Evolutionary conservation across 169 alveolate genomes (phyloP).

Genomic region (Plasmodium yoelii): DNA sequence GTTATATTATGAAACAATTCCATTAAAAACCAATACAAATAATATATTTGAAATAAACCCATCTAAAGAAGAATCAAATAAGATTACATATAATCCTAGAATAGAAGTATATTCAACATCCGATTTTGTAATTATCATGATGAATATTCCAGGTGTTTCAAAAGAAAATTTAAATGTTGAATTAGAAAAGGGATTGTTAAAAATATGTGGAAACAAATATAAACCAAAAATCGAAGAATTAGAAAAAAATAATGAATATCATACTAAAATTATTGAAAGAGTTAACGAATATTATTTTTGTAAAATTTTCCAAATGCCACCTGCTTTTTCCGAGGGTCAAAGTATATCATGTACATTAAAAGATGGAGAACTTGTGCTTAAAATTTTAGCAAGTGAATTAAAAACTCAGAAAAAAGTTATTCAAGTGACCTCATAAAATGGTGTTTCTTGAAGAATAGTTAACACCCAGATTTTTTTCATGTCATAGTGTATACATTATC

Average conservation of each 20-base stretch:
- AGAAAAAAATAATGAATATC: constrained; percentile 53
- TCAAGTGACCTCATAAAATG: constrained; percentile 9
- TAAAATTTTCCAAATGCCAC: constrained; percentile 74
- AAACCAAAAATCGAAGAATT: constrained; percentile 63
- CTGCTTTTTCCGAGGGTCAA: constrained; percentile 65
- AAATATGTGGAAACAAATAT: constrained; percentile 56
- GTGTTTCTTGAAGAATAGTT: background rate
- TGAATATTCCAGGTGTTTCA: constrained; percentile 62
- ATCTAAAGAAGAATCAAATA: constrained; percentile 55
- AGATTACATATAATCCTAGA: constrained; percentile 61
- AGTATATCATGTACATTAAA: constrained; percentile 58
- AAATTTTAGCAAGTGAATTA: constrained; percentile 58
- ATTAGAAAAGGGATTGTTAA: constrained; percentile 62
- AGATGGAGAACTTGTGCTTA: constrained; percentile 60
- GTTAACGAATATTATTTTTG: constrained; percentile 56
- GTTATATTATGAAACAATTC: constrained; percentile 52
- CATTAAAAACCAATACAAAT: constrained; percentile 56
- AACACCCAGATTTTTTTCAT: background rate
- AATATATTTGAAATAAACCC: constrained; percentile 71
- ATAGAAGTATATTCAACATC: constrained; percentile 70
- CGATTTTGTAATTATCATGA: constrained; percentile 58
- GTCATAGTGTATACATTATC: no score
- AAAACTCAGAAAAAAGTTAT: constrained; percentile 50
- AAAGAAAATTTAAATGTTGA: constrained; percentile 68
- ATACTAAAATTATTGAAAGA: constrained; percentile 73